Conservation (phyloP, 495 filamentous ascomycete species). For the Chaetomium tenue region DNA sequence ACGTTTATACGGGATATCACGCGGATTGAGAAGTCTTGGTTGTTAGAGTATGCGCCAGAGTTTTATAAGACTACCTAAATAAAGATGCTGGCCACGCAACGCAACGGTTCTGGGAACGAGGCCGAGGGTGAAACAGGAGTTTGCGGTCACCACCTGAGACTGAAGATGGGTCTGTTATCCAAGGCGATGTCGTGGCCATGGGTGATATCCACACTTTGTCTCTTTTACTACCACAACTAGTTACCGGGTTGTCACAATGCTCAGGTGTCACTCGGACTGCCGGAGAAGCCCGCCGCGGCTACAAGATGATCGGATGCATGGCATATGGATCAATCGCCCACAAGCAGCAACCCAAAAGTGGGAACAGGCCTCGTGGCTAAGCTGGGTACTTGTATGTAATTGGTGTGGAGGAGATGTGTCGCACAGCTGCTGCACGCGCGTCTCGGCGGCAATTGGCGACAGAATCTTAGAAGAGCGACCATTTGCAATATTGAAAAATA, state of each 20-base stretch:
- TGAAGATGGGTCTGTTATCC: neutral
- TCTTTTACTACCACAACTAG: neutral
- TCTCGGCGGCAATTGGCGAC: neutral
- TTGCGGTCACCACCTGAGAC: neutral
- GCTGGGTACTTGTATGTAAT: neutral
- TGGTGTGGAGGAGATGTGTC: neutral
- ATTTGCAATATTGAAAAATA: conserved; percentile 4
- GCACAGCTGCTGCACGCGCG: neutral
- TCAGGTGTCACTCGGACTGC: neutral
- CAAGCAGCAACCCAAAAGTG: neutral
- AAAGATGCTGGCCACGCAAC: neutral
- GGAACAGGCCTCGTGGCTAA: neutral
- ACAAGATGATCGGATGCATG: neutral
- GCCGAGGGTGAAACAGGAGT: neutral
- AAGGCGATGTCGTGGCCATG: neutral
- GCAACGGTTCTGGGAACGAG: neutral
- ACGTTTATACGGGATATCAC: conserved; percentile 89
- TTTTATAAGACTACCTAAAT: conserved; percentile 63
- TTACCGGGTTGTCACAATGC: too few species aligned
- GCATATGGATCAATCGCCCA: neutral
- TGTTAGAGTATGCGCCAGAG: conserved; percentile 82
- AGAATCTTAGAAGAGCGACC: neutral
- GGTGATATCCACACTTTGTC: neutral
- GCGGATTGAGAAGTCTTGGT: conserved; percentile 86
- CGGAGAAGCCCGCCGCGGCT: neutral